These are phyloP conservation scores for Alternaria triticimaculans DNA, from an alignment of 2,329 filamentous ascomycete species.

Conservation along the genomic window DNA sequence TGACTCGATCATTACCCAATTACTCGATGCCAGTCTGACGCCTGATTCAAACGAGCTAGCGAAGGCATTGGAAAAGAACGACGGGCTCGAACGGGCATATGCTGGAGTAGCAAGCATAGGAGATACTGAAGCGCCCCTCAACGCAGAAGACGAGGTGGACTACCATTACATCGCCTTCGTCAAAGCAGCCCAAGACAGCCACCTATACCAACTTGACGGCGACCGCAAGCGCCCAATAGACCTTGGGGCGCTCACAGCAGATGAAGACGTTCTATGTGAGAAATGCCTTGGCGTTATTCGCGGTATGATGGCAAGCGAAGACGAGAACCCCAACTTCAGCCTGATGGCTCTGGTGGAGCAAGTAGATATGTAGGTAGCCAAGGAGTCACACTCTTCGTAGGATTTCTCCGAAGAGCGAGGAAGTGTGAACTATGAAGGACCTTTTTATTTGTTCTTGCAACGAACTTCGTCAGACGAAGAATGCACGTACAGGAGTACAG, in stretches of 20 bases:
- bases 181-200: slow-evolving; percentile 31
- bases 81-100: slow-evolving; percentile 37
- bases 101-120: slow-evolving; percentile 34
- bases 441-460: slow-evolving; percentile 56
- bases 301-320: slow-evolving; percentile 23
- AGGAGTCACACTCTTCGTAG: slow-evolving; percentile 61
- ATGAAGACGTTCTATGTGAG: slow-evolving; percentile 33
- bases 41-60: slow-evolving; percentile 20
- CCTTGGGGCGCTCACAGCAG: slow-evolving; percentile 30
- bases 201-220: slow-evolving; percentile 41
- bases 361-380: slow-evolving; percentile 55
- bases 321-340: slow-evolving; percentile 34
- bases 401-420: slow-evolving; percentile 53
- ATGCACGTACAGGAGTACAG: slow-evolving; percentile 47
- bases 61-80: slow-evolving; percentile 27
- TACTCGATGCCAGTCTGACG: slow-evolving; percentile 15
- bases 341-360: slow-evolving; percentile 38
- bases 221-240: slow-evolving; percentile 40
- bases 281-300: slow-evolving; percentile 29
- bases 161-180: slow-evolving; percentile 46
- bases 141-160: slow-evolving; percentile 43
- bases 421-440: slow-evolving; percentile 64
- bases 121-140: slow-evolving; percentile 31
- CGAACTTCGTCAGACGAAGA: slow-evolving; percentile 19
- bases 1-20: slow-evolving; percentile 16